These are phyloP conservation scores for Colletotrichum tabaci DNA, from an alignment of 2,329 filamentous ascomycete genomes.

Conservation along the genomic window DNA sequence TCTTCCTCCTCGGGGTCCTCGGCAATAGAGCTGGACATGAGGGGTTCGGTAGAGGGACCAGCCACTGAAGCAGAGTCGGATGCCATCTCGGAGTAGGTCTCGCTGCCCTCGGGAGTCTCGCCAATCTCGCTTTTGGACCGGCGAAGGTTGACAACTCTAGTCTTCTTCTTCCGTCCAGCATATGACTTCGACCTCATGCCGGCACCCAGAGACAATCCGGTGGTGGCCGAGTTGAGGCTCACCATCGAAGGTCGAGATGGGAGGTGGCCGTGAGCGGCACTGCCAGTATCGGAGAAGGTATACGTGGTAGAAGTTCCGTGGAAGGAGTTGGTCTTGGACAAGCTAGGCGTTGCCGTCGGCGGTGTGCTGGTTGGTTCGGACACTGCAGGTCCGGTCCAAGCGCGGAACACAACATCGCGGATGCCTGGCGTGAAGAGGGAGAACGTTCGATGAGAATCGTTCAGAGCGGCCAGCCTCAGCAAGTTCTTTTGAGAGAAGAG, in stretches of 20 bases:
- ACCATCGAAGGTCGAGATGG: slow-evolving; percentile 79
- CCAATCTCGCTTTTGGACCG: slow-evolving; percentile 70
- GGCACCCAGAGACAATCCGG: slow-evolving; percentile 75
- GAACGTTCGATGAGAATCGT: slow-evolving; percentile 89
- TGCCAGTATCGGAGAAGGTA: slow-evolving; percentile 81
- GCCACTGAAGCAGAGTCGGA: slow-evolving; percentile 71
- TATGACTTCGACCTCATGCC: slow-evolving; percentile 72
- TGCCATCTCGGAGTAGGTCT: slow-evolving; percentile 59
- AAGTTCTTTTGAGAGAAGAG: slow-evolving; percentile 97
- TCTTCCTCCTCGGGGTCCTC: slow-evolving; percentile 71
- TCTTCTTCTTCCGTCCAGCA: slow-evolving; percentile 84
- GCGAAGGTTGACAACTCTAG: slow-evolving; percentile 85
- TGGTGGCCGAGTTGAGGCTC: slow-evolving; percentile 72
- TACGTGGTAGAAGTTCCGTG: slow-evolving; percentile 75
- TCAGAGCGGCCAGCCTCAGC: slow-evolving; percentile 84
- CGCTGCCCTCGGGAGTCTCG: slow-evolving; percentile 66
- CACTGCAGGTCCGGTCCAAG: slow-evolving; percentile 86
- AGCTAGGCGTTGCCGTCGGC: slow-evolving; percentile 64
- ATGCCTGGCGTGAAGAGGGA: slow-evolving; percentile 95
- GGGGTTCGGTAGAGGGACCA: slow-evolving; percentile 73
- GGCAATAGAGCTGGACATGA: slow-evolving; percentile 69
- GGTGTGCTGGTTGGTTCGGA: slow-evolving; percentile 68
- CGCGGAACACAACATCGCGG: slow-evolving; percentile 89
- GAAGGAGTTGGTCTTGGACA: slow-evolving; percentile 76
- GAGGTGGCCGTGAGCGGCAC: slow-evolving; percentile 72